Evolutionary conservation across 1,284 basidiomycete species (phyloP), one percentile per base, ranked within the genome.

Genomic region (Heterobasidion parviporum): DNA sequence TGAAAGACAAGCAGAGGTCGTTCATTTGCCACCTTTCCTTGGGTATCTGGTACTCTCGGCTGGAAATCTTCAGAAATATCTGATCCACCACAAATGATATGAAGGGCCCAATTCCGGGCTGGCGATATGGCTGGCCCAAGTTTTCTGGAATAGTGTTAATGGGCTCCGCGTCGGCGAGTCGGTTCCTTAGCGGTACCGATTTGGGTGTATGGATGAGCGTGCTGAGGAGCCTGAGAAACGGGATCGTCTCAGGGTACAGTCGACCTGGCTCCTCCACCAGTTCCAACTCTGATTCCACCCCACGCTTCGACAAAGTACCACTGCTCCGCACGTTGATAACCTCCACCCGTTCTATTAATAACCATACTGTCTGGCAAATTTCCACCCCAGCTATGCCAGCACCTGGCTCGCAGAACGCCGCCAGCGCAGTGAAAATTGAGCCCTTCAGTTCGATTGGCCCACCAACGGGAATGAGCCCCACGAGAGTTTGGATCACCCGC

Each of bases 391-490:
- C 74, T 6, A 72, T 66, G 5, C 89, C 89, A 0, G 83, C 87
- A 14, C 85, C 88, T 16, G 89, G 84, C 53, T 81, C 76, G 63
- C 89, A 91, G 72, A 98, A 98, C 0, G 93, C 87, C 0, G 91
- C 80, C 6, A 97, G 75, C 0, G 92, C 85, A 41, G 92, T 83
- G 57, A 98, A 87, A 1, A 97, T 74, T 1, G 87, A 83, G 0
- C 93, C 94, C 65, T 98, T 98, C 55, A 98, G 79, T 64, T 98
- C 94, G n/a, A 96, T 74, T 0, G 92, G 90, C 16, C 94, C 80
- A 9, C 87, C 82, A 8, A 92, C 78, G 32, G 89, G 91, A 59
- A 92, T 79, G 44, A 94, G 81, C 4, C 85, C 83, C 47, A 94
- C 80, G 4, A 96, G 73, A 0, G 87, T 87, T 1, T 84, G 84